Evolutionary conservation across 192 early-diverging fungal species (phyloP).

Genomic region (Chytriomyces sp.): DNA sequence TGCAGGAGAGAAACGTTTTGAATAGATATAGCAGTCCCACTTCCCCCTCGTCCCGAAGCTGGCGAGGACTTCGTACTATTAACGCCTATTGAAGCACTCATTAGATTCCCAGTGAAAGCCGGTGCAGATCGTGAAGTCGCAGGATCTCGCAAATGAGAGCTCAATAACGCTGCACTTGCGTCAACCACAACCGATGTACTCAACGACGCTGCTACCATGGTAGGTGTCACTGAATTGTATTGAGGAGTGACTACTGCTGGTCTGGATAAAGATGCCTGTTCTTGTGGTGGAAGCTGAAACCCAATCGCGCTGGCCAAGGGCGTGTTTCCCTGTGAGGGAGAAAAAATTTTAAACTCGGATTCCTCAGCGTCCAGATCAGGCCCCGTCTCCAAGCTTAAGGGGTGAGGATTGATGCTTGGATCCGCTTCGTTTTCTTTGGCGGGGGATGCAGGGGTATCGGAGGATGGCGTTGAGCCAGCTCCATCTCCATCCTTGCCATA

Average conservation of each 20-base stretch:
- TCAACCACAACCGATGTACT: constrained; percentile 11
- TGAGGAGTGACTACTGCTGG: neutral
- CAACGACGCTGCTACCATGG: neutral
- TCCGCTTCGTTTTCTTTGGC: too few relatives aligned
- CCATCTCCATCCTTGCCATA: neutral
- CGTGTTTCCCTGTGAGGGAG: neutral
- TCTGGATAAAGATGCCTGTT: neutral
- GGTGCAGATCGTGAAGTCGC: neutral
- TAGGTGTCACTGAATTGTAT: neutral
- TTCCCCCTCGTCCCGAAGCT: neutral
- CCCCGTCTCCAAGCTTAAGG: too few relatives aligned
- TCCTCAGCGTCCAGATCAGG: neutral
- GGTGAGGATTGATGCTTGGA: too few relatives aligned
- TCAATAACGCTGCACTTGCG: constrained; percentile 20
- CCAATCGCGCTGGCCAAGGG: neutral
- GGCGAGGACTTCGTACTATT: neutral
- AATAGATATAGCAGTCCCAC: neutral
- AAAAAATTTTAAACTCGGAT: neutral
- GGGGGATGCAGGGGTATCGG: too few relatives aligned
- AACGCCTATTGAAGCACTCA: neutral
- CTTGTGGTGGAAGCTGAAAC: neutral
- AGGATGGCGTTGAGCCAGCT: neutral
- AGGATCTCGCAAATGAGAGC: constrained; percentile 11
- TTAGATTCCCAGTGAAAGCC: neutral
- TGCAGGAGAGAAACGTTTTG: neutral